A percentile compares a stretch with the other conserved stretches of the same genome.
Evolutionary conservation across 768 basidiomycete genomes (phyloP).

Genomic region (Boletus insuetus): DNA sequence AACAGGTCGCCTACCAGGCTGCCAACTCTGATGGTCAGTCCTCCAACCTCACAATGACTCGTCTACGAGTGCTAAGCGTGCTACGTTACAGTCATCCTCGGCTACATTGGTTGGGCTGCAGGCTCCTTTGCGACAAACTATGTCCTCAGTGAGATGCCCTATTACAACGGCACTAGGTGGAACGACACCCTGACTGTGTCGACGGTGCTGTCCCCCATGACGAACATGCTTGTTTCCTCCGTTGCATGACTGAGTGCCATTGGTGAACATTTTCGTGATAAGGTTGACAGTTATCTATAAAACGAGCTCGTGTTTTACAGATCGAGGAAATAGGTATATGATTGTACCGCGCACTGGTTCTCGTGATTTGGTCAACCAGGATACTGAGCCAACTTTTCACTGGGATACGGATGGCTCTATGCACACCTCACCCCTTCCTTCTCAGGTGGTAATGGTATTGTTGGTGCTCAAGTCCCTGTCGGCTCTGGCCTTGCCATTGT

Average conservation of each 20-base stretch:
- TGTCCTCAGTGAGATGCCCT: constrained; percentile 35
- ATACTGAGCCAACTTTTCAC: too few relatives aligned
- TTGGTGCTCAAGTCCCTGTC: constrained; percentile 95
- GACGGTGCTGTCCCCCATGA: constrained; percentile 25
- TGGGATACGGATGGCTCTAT: constrained; percentile 78
- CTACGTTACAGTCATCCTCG: constrained; percentile 41
- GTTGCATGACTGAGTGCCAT: too few relatives aligned
- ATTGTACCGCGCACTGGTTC: too few relatives aligned
- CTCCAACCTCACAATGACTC: too few relatives aligned
- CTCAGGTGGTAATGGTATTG: constrained; percentile 99
- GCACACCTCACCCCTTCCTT: constrained; percentile 97
- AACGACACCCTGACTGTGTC: constrained; percentile 37
- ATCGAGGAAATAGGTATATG: too few relatives aligned
- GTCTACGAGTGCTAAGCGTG: not conserved
- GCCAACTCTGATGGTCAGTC: constrained; percentile 46
- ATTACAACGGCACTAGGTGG: constrained; percentile 31
- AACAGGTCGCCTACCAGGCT: constrained; percentile 46
- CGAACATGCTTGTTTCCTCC: too few relatives aligned
- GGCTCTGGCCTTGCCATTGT: constrained; percentile 95
- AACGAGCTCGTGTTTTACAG: too few relatives aligned
- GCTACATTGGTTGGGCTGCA: constrained; percentile 59
- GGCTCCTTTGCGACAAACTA: constrained; percentile 47
- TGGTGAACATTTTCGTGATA: too few relatives aligned
- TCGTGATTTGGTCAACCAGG: too few relatives aligned
- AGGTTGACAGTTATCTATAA: too few relatives aligned